Conservation (phyloP, 129 eudicot genomes). For the Artemisia argyi region DNA sequence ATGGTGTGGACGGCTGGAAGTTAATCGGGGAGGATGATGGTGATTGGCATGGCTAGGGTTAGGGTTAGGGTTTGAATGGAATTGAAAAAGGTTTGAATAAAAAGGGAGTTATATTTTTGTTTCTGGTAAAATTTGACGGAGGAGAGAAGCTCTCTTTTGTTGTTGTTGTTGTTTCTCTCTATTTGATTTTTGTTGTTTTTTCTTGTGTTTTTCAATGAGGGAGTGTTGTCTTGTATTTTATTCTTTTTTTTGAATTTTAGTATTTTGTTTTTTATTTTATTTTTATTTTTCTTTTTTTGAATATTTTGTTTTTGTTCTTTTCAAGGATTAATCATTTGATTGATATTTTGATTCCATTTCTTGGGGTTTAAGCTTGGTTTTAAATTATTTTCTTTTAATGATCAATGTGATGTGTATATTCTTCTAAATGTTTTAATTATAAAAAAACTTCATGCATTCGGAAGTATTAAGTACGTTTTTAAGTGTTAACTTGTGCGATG, state of each 20-base stretch:
- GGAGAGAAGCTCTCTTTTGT: background rate
- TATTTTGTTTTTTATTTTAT: background rate
- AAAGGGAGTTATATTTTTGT: background rate
- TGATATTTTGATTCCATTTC: too few relatives aligned
- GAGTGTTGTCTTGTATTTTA: slow-evolving; percentile 7
- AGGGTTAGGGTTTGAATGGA: slow-evolving; percentile 11
- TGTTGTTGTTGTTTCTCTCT: slow-evolving; percentile 10
- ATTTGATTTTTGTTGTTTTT: slow-evolving; percentile 23
- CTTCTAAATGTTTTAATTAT: too few relatives aligned
- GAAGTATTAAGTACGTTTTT: too few relatives aligned
- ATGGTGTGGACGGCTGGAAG: background rate
- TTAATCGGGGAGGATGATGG: slow-evolving; percentile 5
- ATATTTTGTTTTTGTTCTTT: background rate
- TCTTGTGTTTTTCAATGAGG: slow-evolving; percentile 42
- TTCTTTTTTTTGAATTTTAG: background rate
- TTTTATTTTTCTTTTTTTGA: background rate
- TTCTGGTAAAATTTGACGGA: slow-evolving; percentile 37
- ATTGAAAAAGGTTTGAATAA: slow-evolving; percentile 18
- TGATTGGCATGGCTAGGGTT: slow-evolving; percentile 48
- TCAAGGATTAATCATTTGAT: background rate
- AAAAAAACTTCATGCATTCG: too few relatives aligned
- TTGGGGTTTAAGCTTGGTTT: too few relatives aligned
- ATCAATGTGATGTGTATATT: too few relatives aligned
- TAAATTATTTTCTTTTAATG: too few relatives aligned
- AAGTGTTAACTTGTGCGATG: too few relatives aligned